A percentile compares a stretch with the other conserved stretches of the same genome.
Conservation (phyloP, 106 monocot species). For the Vanilla planifolia region DNA sequence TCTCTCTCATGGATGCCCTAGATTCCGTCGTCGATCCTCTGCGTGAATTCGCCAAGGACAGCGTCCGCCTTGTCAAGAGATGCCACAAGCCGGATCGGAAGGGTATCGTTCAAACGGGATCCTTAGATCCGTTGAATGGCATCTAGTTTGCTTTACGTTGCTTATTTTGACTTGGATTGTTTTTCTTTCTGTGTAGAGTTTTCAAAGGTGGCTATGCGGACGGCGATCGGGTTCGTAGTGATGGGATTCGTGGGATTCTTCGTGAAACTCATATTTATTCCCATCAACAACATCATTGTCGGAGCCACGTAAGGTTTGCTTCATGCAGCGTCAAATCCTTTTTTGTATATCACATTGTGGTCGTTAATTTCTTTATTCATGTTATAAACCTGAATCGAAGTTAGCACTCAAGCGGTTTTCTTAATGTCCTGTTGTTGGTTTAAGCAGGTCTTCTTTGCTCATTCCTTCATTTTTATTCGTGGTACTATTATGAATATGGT, state of each 20-base stretch:
- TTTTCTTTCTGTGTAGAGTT: slow-evolving; percentile 17
- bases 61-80: slow-evolving; percentile 38
- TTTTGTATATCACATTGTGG: too few relatives aligned
- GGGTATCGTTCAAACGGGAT: too few relatives aligned
- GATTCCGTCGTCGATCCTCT: slow-evolving; percentile 29
- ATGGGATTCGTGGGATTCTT: slow-evolving; percentile 60
- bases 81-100: slow-evolving; percentile 75
- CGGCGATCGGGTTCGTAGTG: slow-evolving; percentile 48
- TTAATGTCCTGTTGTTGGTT: too few relatives aligned
- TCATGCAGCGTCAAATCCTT: too few relatives aligned
- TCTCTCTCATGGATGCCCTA: slow-evolving; percentile 17
- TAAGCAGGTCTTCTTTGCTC: too few relatives aligned
- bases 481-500: too few relatives aligned
- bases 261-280: slow-evolving; percentile 53
- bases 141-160: too few relatives aligned
- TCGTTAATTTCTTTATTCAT: too few relatives aligned
- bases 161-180: slow-evolving; percentile 5
- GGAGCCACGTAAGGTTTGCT: slow-evolving; percentile 15
- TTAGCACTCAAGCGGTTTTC: too few relatives aligned
- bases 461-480: too few relatives aligned
- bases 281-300: slow-evolving; percentile 58
- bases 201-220: slow-evolving; percentile 45
- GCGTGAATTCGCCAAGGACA: slow-evolving; percentile 34
- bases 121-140: too few relatives aligned
- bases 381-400: too few relatives aligned